Conservation (phyloP, 1,139 yeast genomes). For the Yamadazyma pseudoaaseri region DNA sequence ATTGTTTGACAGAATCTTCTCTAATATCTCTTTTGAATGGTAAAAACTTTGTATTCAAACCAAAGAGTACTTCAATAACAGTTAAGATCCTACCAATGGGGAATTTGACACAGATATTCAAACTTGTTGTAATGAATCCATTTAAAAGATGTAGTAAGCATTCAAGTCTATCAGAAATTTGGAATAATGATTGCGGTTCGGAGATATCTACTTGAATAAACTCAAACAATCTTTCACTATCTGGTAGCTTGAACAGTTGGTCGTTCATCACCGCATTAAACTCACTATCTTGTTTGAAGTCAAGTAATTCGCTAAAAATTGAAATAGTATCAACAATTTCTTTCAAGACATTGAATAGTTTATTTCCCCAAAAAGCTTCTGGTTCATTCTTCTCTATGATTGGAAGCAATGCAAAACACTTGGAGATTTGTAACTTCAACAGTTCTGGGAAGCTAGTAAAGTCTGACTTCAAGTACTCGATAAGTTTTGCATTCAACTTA, state of each 20-base stretch:
- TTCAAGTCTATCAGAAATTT: constrained; percentile 50
- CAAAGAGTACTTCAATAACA: constrained; percentile 49
- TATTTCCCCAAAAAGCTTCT: constrained; percentile 48
- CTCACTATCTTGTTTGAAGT: constrained; percentile 54
- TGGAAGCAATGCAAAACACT: constrained; percentile 60
- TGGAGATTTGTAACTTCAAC: constrained; percentile 44
- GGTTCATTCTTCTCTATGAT: constrained; percentile 52
- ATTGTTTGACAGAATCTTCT: constrained; percentile 42
- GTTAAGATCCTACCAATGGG: constrained; percentile 58
- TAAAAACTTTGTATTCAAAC: constrained; percentile 53
- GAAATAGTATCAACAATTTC: constrained; percentile 54
- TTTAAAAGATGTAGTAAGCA: constrained; percentile 44
- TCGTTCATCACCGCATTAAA: constrained; percentile 23
- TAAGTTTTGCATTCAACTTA: constrained; percentile 52
- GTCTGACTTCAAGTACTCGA: constrained; percentile 29
- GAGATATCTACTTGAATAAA: constrained; percentile 58
- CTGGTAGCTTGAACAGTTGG: constrained; percentile 7
- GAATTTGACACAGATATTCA: constrained; percentile 46
- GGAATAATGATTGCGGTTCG: constrained; percentile 48
- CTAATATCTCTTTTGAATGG: constrained; percentile 59
- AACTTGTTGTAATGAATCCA: constrained; percentile 45
- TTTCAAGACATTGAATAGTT: constrained; percentile 29
- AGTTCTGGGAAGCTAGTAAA: constrained; percentile 30
- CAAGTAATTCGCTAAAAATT: constrained; percentile 58
- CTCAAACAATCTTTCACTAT: constrained; percentile 27